Percentiles rank a stretch among this genome's conserved stretches.
Conservation (phyloP, 164 flowering plant genomes). For the Aristolochia contorta region DNA sequence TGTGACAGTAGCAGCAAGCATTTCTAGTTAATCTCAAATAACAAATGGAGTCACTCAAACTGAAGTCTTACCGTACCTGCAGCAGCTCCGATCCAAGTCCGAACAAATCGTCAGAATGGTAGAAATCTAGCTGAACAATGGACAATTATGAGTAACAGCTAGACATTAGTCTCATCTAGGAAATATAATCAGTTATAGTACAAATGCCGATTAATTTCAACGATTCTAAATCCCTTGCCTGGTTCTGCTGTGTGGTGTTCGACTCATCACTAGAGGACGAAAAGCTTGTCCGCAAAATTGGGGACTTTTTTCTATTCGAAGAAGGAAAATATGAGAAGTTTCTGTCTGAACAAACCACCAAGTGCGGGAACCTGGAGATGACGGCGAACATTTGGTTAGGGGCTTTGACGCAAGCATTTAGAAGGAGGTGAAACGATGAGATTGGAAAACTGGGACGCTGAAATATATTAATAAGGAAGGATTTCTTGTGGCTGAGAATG, state of each 20-base stretch:
- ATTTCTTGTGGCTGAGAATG: constrained; percentile 3
- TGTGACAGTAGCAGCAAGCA: not conserved
- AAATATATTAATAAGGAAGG: too few relatives aligned
- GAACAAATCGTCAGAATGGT: constrained; percentile 64
- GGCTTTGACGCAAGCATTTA: not conserved
- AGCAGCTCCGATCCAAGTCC: constrained; percentile 45
- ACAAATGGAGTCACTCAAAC: not conserved
- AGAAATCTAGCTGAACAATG: constrained; percentile 41
- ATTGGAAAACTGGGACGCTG: too few relatives aligned
- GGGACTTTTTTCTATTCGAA: not conserved
- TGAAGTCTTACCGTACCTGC: constrained; percentile 32
- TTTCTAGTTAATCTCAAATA: not conserved
- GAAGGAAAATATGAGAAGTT: not conserved
- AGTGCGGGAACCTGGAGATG: not conserved
- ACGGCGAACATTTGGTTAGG: not conserved
- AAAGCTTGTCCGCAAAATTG: not conserved
- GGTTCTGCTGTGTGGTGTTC: constrained; percentile 1
- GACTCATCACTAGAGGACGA: constrained; percentile 5
- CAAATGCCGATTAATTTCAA: not conserved
- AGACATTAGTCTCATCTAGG: not conserved
- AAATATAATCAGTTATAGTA: too few relatives aligned
- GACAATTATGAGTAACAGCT: not conserved
- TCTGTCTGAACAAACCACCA: not conserved
- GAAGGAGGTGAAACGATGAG: not conserved
- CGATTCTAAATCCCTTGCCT: not conserved